A percentile compares a stretch with the other conserved stretches of the same genome.
phyloP scores from a whole-genome alignment of 2,329 filamentous ascomycete genomes.

The Talaromyces sp. region DNA sequence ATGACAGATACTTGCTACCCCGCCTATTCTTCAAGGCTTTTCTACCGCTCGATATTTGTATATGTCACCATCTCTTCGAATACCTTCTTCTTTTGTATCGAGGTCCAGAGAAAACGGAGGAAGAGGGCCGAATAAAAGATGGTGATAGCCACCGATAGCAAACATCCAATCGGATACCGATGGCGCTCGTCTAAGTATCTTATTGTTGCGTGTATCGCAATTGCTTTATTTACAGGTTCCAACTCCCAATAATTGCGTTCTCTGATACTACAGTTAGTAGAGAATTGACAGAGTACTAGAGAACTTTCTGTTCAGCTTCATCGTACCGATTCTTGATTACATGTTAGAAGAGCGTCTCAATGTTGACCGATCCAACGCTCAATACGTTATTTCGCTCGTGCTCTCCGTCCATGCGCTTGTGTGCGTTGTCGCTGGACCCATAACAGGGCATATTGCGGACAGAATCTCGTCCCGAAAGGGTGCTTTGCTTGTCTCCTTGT shows the following conservation, averaged over 20 bases:
- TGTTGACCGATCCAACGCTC: constrained; percentile 24
- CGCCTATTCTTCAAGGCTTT: not conserved
- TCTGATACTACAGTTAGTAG: not conserved
- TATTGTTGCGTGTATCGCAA: constrained; percentile 14
- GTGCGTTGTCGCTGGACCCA: constrained; percentile 23
- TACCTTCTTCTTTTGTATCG: no score
- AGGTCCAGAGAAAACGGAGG: not conserved
- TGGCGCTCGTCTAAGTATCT: constrained; percentile 13
- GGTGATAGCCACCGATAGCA: not conserved
- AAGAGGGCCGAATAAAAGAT: not conserved
- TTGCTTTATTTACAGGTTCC: constrained; percentile 14
- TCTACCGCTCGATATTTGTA: not conserved
- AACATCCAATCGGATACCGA: not conserved
- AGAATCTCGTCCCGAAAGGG: constrained; percentile 23
- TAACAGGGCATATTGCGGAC: constrained; percentile 27
- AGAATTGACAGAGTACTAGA: constrained; percentile 21
- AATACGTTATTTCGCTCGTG: constrained; percentile 26
- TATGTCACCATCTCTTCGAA: not conserved
- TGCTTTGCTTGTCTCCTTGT: constrained; percentile 27
- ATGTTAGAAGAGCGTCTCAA: constrained; percentile 28
- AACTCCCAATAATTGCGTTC: not conserved
- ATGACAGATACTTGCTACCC: not conserved
- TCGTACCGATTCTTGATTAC: constrained; percentile 32
- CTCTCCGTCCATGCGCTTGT: constrained; percentile 27
- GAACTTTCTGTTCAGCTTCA: constrained; percentile 29